Evolutionary conservation across 176 grass and related monocot species (phyloP).

Genomic region (Metroxylon sagu): DNA sequence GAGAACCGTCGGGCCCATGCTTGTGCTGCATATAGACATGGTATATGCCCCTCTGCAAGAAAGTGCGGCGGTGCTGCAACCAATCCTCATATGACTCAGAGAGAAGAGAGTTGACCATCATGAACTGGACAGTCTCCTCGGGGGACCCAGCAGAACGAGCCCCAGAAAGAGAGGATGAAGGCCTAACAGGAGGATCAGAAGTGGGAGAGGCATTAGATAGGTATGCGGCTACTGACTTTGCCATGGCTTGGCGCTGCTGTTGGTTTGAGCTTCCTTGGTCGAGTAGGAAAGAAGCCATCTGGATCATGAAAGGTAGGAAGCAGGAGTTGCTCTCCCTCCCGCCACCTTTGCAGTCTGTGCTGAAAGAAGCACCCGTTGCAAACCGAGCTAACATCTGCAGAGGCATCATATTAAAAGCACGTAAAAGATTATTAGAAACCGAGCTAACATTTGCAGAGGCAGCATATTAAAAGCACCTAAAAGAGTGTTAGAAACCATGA

Average conservation of each 20-base stretch:
- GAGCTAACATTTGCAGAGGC: too few species aligned
- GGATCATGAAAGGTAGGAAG: conserved; percentile 92
- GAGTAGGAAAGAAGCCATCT: conserved; percentile 81
- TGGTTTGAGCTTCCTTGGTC: conserved; percentile 59
- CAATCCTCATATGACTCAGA: conserved; percentile 90
- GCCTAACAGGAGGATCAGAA: conserved; percentile 25
- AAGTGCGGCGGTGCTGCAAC: conserved; percentile 60
- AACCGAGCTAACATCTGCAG: conserved; percentile 90
- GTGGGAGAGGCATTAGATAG: conserved; percentile 43
- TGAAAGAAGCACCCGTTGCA: conserved; percentile 85
- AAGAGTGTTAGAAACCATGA: too few species aligned
- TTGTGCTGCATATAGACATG: conserved; percentile 92
- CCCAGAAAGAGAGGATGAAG: conserved; percentile 29
- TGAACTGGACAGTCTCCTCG: conserved; percentile 88
- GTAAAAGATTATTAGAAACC: too few species aligned
- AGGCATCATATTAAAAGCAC: conserved; percentile 3
- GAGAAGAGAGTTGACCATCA: conserved; percentile 93
- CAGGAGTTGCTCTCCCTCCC: conserved; percentile 88
- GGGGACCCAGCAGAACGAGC: conserved; percentile 39
- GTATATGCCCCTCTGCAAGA: conserved; percentile 83
- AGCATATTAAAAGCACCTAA: too few species aligned
- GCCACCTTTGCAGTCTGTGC: conserved; percentile 79
- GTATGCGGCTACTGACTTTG: conserved; percentile 51
- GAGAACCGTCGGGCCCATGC: conserved; percentile 41
- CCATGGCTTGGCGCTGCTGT: conserved; percentile 48